These are phyloP conservation scores for Amanita polypyramis DNA, from an alignment of 768 basidiomycete species.

Conservation along the genomic window DNA sequence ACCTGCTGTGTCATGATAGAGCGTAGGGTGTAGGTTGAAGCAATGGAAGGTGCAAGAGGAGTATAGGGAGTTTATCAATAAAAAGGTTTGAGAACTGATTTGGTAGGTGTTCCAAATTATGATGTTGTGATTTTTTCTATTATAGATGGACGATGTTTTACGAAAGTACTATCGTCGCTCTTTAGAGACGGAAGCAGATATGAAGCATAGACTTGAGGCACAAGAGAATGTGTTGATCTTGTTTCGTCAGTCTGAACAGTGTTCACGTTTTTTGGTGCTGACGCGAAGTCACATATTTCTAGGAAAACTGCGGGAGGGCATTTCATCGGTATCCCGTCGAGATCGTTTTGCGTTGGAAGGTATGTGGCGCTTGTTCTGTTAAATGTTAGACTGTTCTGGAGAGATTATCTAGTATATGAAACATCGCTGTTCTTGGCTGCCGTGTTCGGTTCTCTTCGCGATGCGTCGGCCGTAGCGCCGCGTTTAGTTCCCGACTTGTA, in stretches of 20 bases:
- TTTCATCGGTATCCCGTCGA: constrained; percentile 45
- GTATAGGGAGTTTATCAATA: constrained; percentile 53
- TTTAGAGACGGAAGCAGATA: constrained; percentile 22
- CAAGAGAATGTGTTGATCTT: constrained; percentile 64
- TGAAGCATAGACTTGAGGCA: constrained; percentile 35
- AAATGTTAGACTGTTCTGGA: background rate
- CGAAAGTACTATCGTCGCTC: constrained; percentile 20
- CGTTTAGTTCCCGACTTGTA: constrained; percentile 46
- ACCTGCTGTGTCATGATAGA: constrained; percentile 18
- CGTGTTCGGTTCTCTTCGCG: constrained; percentile 49
- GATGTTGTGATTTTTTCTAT: background rate
- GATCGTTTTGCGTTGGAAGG: constrained; percentile 65
- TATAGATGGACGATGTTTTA: constrained; percentile 47
- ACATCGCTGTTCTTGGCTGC: constrained; percentile 58
- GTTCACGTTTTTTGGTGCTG: background rate
- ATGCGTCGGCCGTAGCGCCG: constrained; percentile 52
- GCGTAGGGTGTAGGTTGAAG: constrained; percentile 43
- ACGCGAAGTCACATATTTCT: background rate
- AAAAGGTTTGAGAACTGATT: constrained; percentile 38
- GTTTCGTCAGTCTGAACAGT: constrained; percentile 43
- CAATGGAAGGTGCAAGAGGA: constrained; percentile 50
- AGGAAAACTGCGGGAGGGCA: constrained; percentile 75
- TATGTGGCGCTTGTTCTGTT: constrained; percentile 16
- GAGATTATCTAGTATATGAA: constrained; percentile 46
- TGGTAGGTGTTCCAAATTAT: background rate